These are phyloP conservation scores for Vigna unguiculata DNA, from an alignment of 306 rosid species.

Conservation along the genomic window DNA sequence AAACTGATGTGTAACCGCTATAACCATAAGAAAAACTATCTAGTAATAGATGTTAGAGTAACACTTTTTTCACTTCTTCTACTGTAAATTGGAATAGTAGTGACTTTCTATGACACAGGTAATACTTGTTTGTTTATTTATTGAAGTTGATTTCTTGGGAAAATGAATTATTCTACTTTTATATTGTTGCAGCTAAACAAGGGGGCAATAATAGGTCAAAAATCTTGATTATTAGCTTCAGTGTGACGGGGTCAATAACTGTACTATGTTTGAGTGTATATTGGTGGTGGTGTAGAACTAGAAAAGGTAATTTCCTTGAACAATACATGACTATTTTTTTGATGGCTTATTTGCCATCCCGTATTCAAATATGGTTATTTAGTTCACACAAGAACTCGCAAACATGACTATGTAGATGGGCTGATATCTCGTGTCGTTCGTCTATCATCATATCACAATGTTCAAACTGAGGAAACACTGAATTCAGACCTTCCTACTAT, in stretches of 20 bases:
- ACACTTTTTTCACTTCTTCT: not conserved
- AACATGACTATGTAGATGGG: conserved; percentile 1
- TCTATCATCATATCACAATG: not conserved
- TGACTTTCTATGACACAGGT: no score
- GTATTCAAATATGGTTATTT: not conserved
- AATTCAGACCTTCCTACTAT: conserved; percentile 42
- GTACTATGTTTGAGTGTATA: conserved; percentile 22
- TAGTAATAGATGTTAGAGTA: no score
- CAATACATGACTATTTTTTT: not conserved
- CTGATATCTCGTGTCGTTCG: not conserved
- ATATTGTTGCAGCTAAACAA: not conserved
- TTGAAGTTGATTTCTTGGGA: not conserved
- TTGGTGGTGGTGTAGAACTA: not conserved
- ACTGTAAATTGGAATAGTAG: not conserved
- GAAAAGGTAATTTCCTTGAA: not conserved
- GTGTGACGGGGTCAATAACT: conserved; percentile 18
- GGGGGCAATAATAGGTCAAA: not conserved
- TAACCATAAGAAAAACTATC: no score
- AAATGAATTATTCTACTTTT: not conserved
- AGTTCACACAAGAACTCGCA: not conserved
- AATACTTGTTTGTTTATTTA: no score
- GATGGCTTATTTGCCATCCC: not conserved
- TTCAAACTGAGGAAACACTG: conserved; percentile 17
- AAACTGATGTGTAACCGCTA: no score
- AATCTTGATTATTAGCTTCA: conserved; percentile 3